Conservation (phyloP, 2,329 filamentous ascomycete genomes). For the Aspergillus sp. region DNA sequence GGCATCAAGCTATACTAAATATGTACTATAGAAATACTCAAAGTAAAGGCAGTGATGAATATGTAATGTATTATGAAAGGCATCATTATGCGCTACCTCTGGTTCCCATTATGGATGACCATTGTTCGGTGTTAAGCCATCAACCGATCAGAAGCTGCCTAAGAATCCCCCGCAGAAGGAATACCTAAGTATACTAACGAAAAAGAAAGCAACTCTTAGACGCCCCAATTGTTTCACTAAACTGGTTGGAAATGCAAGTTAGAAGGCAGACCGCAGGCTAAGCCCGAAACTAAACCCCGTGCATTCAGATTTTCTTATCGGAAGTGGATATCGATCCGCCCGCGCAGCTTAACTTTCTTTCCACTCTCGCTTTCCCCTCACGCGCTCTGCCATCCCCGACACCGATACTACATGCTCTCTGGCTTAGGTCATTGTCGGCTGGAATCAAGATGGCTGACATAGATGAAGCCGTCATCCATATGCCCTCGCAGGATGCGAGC, state of each 20-base stretch:
- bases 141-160: too few species aligned
- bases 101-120: too few species aligned
- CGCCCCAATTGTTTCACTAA: background rate
- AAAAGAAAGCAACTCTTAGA: too few species aligned
- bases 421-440: background rate
- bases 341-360: constrained; percentile 5
- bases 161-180: too few species aligned
- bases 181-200: too few species aligned
- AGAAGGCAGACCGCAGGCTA: background rate
- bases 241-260: constrained; percentile 2
- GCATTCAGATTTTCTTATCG: constrained; percentile 8
- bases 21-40: too few species aligned
- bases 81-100: too few species aligned
- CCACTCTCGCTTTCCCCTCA: background rate
- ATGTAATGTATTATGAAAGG: too few species aligned
- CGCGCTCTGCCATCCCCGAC: background rate
- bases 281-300: background rate
- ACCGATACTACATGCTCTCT: background rate
- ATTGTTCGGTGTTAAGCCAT: too few species aligned
- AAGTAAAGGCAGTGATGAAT: too few species aligned
- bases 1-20: too few species aligned
- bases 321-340: constrained; percentile 8
- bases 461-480: constrained; percentile 45
- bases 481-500: constrained; percentile 30
- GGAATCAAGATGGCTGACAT: constrained; percentile 43